Evolutionary conservation across 2,329 filamentous ascomycete species (phyloP), one percentile per base, ranked within the genome.

Genomic region (Alternaria arbusti): DNA sequence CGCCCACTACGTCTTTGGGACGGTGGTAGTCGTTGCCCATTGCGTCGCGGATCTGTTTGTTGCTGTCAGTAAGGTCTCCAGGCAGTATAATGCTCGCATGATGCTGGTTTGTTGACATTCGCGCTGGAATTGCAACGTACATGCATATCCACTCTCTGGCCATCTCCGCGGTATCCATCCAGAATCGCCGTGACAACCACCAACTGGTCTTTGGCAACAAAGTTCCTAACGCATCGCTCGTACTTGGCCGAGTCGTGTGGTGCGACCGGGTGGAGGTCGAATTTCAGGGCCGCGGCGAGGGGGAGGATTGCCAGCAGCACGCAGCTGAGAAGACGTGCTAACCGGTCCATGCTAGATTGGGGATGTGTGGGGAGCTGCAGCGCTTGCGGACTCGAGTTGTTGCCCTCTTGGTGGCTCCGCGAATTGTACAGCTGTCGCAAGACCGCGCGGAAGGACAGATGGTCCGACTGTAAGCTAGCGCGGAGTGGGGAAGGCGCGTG

Each of bases 171-270:
- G 70, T 84, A 84, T n/a, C 96, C 96, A 79, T 90, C 89, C 60
- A 97, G 87, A 63, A 89, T 97, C 59, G 94, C 92, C 61, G 95
- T 98, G 57, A 99, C 95, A 32, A 98, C 95, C 45, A 99, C 96
- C 70, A 99, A 85, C 69, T 96, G 97, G 78, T 97, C 94, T 82
- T 89, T 91, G 65, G 89, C 87, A 70, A 97, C 94, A 81, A 97
- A 99, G 85, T 99, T 99, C 80, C 95, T 89, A 81, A 99, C 92
- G 84, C 96, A 99, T 84, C 95, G 88, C 83, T 95, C 91, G 77
- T 90, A 88, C 76, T 86, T 89, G 49, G 81, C 81, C 66, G 85
- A 84, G 74, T 90, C 89, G 79, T 87, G 86, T 65, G 87, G 85
- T 56, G 84, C 82, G 69, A 89, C 87, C 47, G 94, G 93, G 74